These are phyloP conservation scores for Epithemia pelagica DNA, from an alignment of 108 stramenopile species.

Conservation along the genomic window DNA sequence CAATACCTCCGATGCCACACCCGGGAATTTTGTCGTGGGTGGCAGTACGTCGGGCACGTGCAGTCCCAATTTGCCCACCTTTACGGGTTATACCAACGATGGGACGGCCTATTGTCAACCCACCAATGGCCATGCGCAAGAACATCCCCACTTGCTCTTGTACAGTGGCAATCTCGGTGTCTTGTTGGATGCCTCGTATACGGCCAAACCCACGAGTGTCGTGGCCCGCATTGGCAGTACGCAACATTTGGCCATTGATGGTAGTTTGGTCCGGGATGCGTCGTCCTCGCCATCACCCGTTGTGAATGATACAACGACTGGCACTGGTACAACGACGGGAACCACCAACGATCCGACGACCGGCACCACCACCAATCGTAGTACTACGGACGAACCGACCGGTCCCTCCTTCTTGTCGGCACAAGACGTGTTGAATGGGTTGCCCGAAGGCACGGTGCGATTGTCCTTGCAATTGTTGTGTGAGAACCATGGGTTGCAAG, in stretches of 20 bases:
- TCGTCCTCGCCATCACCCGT: no score
- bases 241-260: not conserved
- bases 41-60: not conserved
- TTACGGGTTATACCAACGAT: slow-evolving; percentile 1
- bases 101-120: slow-evolving; percentile 3
- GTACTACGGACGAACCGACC: not conserved
- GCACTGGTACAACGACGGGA: not conserved
- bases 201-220: not conserved
- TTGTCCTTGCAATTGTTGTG: not conserved
- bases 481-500: not conserved
- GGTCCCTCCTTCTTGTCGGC: not conserved
- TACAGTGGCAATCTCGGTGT: slow-evolving; percentile 4
- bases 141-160: not conserved
- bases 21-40: not conserved
- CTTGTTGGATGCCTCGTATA: slow-evolving; percentile 1
- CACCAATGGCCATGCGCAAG: not conserved
- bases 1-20: not conserved
- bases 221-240: not conserved
- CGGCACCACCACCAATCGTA: not conserved
- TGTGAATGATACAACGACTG: not conserved
- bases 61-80: not conserved
- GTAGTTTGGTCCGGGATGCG: not conserved
- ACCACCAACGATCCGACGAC: no score
- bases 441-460: not conserved
- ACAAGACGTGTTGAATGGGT: not conserved